phyloP scores from a whole-genome alignment of 2,329 filamentous ascomycete species.

The Diaporthe sp. region DNA sequence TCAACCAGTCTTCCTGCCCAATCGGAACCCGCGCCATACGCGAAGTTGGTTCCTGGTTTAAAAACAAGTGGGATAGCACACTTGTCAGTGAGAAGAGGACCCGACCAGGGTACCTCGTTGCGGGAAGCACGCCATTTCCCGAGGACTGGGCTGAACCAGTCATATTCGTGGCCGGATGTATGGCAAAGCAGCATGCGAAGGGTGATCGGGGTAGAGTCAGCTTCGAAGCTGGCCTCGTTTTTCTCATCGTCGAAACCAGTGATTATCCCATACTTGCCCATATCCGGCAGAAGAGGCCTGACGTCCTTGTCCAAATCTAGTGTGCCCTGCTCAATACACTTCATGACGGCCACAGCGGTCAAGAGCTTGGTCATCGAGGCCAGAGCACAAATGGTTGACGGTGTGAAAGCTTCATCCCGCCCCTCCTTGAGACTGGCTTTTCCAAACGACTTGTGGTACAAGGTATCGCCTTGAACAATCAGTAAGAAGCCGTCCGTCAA shows the following conservation, averaged over 20 bases:
- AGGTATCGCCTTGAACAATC: constrained; percentile 34
- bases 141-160: constrained; percentile 42
- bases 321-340: constrained; percentile 50
- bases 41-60: constrained; percentile 43
- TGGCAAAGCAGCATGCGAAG: constrained; percentile 59
- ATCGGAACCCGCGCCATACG: constrained; percentile 43
- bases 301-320: constrained; percentile 51
- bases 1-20: constrained; percentile 45
- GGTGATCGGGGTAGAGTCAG: constrained; percentile 50
- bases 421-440: constrained; percentile 38
- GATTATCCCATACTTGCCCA: constrained; percentile 55
- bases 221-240: constrained; percentile 44
- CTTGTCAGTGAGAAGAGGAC: constrained; percentile 35
- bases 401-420: constrained; percentile 39
- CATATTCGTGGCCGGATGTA: constrained; percentile 55
- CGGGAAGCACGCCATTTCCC: constrained; percentile 41
- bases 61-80: constrained; percentile 42
- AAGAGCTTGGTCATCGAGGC: constrained; percentile 55
- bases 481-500: too few relatives aligned
- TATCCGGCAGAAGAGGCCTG: constrained; percentile 52
- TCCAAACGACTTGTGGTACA: constrained; percentile 41
- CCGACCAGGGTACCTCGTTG: constrained; percentile 36
- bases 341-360: constrained; percentile 49
- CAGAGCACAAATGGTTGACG: constrained; percentile 38
- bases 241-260: constrained; percentile 50